Base-by-base conservation (phyloP, 441 rosid species). In the Erodium moschatum region DNA sequence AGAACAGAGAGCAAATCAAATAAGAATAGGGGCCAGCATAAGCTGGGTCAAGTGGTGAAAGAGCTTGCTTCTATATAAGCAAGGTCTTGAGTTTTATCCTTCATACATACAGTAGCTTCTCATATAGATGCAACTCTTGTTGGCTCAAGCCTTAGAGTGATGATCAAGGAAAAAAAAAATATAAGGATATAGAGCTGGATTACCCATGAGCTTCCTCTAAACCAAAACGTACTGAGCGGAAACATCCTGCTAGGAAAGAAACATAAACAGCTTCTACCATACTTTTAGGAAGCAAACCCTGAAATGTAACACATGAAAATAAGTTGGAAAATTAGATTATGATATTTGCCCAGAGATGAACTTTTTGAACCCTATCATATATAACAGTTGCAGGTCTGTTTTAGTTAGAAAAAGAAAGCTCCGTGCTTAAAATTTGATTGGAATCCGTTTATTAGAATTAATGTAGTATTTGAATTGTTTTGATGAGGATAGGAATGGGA, bases 171-270 rank as follows among this genome's bases (percentile, higher is more conserved):
- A 40, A 40, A 40, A 38, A 5, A 38, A 40, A 7, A 33, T 33
- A 4, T 0, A 40, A 40, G 44, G 44, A 40, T 40, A 40, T 8
- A 66, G 67, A 61, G 40, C 38, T 65, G 9, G 70, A 79, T 84
- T 84, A 93, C 97, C 97, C 97, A 78, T 91, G 98, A 83, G 97
- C 93, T 84, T 91, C 97, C 72, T 86, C 81, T 69, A 93, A 84
- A 73, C 98, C 98, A 81, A 93, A 91, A 58, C 97, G 87, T 67
- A 93, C 87, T 0, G 98, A 89, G 69, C 92, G 91, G 78, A 93
- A 91, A 84, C 96, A 93, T 67, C 97, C 97, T 2, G 92, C 87
- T 21, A 93, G 86, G 81, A 91, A 91, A 62, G 98, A 93, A 69
- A 87, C 92, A 76, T 91, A 91, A 90, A 91, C 91, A 16, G 95